Percentiles rank a stretch among this genome's conserved stretches.
Evolutionary conservation across 2,329 filamentous ascomycete genomes (phyloP).

Genomic region (Xylariaceae sp.): DNA sequence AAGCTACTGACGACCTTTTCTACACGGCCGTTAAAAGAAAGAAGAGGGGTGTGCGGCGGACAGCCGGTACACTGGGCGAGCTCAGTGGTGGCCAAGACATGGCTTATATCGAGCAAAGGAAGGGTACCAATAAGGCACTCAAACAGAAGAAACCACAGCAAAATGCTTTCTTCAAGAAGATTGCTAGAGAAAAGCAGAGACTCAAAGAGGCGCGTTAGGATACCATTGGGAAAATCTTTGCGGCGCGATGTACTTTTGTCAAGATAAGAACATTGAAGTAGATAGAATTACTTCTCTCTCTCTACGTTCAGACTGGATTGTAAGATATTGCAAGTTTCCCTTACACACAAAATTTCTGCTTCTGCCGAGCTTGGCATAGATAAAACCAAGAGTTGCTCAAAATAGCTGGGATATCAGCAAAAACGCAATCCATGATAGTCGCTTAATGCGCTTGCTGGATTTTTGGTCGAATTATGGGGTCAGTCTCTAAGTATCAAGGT

Average conservation of each 20-base stretch:
- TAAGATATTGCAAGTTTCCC: too few relatives aligned
- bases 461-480: too few relatives aligned
- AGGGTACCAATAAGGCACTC: slow-evolving; percentile 63
- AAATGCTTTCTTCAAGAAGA: slow-evolving; percentile 62
- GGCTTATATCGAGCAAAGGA: slow-evolving; percentile 89
- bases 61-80: slow-evolving; percentile 79
- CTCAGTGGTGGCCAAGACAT: slow-evolving; percentile 91
- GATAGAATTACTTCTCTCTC: too few relatives aligned
- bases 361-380: too few relatives aligned
- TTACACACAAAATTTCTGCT: too few relatives aligned
- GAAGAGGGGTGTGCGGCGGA: slow-evolving; percentile 68
- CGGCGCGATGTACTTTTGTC: not conserved
- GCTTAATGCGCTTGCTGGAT: too few relatives aligned
- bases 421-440: too few relatives aligned
- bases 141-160: slow-evolving; percentile 60
- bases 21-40: slow-evolving; percentile 29
- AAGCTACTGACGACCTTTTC: slow-evolving; percentile 49
- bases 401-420: too few relatives aligned
- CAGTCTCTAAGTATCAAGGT: too few relatives aligned
- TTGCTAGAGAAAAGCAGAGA: slow-evolving; percentile 58
- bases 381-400: too few relatives aligned
- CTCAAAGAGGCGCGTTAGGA: slow-evolving; percentile 28
- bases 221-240: not conserved
- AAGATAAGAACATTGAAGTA: not conserved
- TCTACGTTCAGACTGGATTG: too few relatives aligned